Evolutionary conservation across 805 yeast species (phyloP).

Genomic region (Monosporozyma servazzii): DNA sequence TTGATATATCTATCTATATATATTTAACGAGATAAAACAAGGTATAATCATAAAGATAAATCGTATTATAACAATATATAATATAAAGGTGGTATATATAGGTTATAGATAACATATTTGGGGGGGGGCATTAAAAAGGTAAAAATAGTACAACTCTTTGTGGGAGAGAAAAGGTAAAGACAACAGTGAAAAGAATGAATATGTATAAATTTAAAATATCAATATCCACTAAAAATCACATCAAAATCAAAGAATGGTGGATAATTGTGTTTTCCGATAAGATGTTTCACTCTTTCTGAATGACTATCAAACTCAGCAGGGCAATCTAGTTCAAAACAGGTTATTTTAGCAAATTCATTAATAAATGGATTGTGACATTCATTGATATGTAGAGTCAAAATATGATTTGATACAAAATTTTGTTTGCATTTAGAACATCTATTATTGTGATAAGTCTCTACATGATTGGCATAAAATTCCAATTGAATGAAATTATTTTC

Average conservation of each 20-base stretch:
- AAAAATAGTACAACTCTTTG: no score
- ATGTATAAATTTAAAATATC: not conserved
- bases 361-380: slow-evolving; percentile 48
- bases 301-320: slow-evolving; percentile 32
- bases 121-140: no score
- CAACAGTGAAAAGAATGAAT: not conserved
- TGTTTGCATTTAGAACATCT: slow-evolving; percentile 33
- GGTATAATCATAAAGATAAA: not conserved
- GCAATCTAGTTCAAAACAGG: slow-evolving; percentile 39
- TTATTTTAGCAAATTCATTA: slow-evolving; percentile 19
- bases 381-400: slow-evolving; percentile 40
- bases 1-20: not conserved
- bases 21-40: not conserved
- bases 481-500: slow-evolving; percentile 8
- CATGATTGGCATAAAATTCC: slow-evolving; percentile 11
- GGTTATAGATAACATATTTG: no score
- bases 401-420: slow-evolving; percentile 35
- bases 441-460: slow-evolving; percentile 13
- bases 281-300: slow-evolving; percentile 37
- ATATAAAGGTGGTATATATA: no score
- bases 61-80: no score
- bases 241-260: slow-evolving; percentile 11
- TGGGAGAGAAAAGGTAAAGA: no score
- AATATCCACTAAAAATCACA: slow-evolving; percentile 16
- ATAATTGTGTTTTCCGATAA: slow-evolving; percentile 39